A percentile compares a stretch with the other conserved stretches of the same genome.
These are phyloP conservation scores for Spencermartinsiella ligniputridi DNA, from an alignment of 1,139 yeast species.

Conservation along the genomic window DNA sequence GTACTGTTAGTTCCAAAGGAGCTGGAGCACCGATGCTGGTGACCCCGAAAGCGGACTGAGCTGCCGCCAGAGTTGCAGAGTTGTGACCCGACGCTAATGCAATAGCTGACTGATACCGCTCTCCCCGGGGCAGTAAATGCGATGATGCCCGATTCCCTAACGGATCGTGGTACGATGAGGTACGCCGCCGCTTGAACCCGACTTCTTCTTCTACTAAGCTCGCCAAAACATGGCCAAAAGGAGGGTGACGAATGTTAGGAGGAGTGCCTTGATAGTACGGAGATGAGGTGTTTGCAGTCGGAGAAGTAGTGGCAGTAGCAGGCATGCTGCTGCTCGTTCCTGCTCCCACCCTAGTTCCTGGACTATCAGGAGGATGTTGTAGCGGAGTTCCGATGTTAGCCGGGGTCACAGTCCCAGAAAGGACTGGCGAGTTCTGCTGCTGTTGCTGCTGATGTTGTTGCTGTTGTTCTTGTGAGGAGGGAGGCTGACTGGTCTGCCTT, in stretches of 20 bases:
- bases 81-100: slow-evolving; percentile 15
- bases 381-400: neutral
- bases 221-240: slow-evolving; percentile 11
- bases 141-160: slow-evolving; percentile 16
- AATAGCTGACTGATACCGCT: slow-evolving; percentile 25
- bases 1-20: slow-evolving; percentile 15
- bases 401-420: neutral
- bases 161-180: slow-evolving; percentile 31
- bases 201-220: slow-evolving; percentile 19
- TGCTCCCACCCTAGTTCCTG: neutral
- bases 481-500: neutral
- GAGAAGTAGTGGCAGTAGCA: slow-evolving; percentile 2
- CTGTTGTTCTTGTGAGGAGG: slow-evolving; percentile 6
- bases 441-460: slow-evolving; percentile 3
- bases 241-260: slow-evolving; percentile 6
- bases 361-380: neutral
- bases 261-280: slow-evolving; percentile 1
- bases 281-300: slow-evolving; percentile 3
- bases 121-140: slow-evolving; percentile 14
- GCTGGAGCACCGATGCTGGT: slow-evolving; percentile 2
- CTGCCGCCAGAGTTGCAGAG: neutral
- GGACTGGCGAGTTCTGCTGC: slow-evolving; percentile 1
- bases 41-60: neutral
- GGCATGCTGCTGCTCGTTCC: neutral
- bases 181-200: slow-evolving; percentile 24